These are phyloP conservation scores for Ogataea methanolica DNA, from an alignment of 805 yeast species.

Conservation along the genomic window DNA sequence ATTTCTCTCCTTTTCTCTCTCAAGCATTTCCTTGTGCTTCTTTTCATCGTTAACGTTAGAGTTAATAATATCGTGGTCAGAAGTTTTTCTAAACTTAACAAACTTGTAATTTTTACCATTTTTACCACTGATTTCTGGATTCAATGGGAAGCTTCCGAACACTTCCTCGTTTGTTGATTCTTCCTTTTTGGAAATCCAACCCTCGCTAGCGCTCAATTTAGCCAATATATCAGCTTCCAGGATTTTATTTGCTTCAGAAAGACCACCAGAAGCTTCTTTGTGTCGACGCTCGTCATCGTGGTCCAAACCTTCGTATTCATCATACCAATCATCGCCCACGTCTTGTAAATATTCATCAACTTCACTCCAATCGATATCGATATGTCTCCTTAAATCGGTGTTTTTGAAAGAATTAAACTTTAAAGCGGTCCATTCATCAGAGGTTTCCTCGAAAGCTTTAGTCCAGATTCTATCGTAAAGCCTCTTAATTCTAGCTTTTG, in stretches of 20 bases:
- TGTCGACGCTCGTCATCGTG: slow-evolving; percentile 3
- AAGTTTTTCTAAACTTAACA: slow-evolving; percentile 28
- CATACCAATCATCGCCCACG: slow-evolving; percentile 18
- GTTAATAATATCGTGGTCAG: slow-evolving; percentile 22
- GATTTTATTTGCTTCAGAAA: slow-evolving; percentile 12
- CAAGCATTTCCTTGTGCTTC: slow-evolving; percentile 11
- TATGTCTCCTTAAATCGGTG: slow-evolving; percentile 54
- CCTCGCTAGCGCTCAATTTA: slow-evolving; percentile 7
- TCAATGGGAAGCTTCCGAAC: slow-evolving; percentile 28
- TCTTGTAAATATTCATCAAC: slow-evolving; percentile 41
- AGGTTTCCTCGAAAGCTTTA: slow-evolving; percentile 75
- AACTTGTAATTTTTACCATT: slow-evolving; percentile 28
- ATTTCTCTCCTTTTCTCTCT: slow-evolving; percentile 15
- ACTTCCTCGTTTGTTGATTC: slow-evolving; percentile 19
- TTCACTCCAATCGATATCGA: slow-evolving; percentile 68
- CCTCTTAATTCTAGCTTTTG: slow-evolving; percentile 59
- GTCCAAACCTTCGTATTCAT: slow-evolving; percentile 10
- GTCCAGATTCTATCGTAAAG: slow-evolving; percentile 74
- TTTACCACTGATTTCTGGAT: slow-evolving; percentile 26
- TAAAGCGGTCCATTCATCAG: slow-evolving; percentile 66
- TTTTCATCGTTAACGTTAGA: slow-evolving; percentile 23
- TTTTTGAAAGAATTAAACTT: slow-evolving; percentile 69
- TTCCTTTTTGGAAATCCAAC: slow-evolving; percentile 5
- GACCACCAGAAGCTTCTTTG: slow-evolving; percentile 3
- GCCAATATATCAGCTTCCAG: slow-evolving; percentile 12